A percentile compares a stretch with the other conserved stretches of the same genome.
These are phyloP conservation scores for Candida andamanensis DNA, from an alignment of 805 yeast genomes.

Conservation along the genomic window DNA sequence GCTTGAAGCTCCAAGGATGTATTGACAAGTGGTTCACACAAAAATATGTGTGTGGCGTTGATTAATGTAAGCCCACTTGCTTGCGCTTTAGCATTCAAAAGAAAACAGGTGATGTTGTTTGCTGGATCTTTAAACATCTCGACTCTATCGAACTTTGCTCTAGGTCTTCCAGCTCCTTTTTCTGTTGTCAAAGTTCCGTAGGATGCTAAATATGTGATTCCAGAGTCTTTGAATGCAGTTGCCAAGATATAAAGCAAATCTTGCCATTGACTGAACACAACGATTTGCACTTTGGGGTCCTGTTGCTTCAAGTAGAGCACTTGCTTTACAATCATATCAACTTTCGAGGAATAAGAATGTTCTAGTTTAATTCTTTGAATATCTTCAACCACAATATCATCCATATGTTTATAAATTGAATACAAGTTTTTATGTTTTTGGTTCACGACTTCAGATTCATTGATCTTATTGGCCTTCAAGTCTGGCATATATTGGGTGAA, in stretches of 20 bases:
- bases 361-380: constrained; percentile 35
- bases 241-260: constrained; percentile 65
- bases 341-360: constrained; percentile 71
- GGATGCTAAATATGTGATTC: constrained; percentile 54
- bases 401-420: constrained; percentile 44
- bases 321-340: constrained; percentile 76
- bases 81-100: constrained; percentile 79
- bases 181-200: constrained; percentile 34
- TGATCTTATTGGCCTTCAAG: constrained; percentile 42
- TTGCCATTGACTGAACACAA: constrained; percentile 87
- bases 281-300: constrained; percentile 67
- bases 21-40: constrained; percentile 90
- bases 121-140: constrained; percentile 55
- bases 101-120: constrained; percentile 69
- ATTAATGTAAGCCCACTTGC: constrained; percentile 88
- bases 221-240: constrained; percentile 56
- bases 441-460: constrained; percentile 6
- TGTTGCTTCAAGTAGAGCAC: constrained; percentile 55
- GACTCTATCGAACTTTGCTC: constrained; percentile 35
- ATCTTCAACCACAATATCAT: constrained; percentile 35
- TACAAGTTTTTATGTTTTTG: constrained; percentile 19
- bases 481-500: constrained; percentile 58
- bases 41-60: constrained; percentile 86
- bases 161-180: constrained; percentile 23
- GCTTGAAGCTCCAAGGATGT: constrained; percentile 88